Evolutionary conservation across 345 rosid species (phyloP).

Genomic region (Eucalyptus pumila): DNA sequence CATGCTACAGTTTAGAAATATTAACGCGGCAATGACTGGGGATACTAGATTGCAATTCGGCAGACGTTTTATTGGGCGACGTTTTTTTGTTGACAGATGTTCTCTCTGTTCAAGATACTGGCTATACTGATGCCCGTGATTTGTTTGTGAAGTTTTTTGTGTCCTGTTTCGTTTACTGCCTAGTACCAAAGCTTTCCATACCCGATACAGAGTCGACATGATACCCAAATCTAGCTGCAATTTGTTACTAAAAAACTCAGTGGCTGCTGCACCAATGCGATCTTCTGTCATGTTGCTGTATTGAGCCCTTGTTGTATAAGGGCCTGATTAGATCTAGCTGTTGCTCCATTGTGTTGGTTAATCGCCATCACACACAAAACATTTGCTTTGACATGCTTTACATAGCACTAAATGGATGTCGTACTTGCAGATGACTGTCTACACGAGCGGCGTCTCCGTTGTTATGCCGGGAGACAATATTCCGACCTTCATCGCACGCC

Average conservation of each 20-base stretch:
- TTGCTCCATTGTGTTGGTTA: not conserved
- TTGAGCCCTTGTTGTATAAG: not conserved
- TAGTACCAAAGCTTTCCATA: not conserved
- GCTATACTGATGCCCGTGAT: not conserved
- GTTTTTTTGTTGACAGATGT: not conserved
- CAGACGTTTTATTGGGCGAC: not conserved
- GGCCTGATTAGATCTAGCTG: not conserved
- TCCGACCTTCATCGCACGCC: constrained; percentile 4
- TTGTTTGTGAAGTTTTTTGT: not conserved
- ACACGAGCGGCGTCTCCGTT: not conserved
- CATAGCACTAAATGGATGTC: not conserved
- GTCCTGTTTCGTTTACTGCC: not conserved
- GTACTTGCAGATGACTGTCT: not conserved
- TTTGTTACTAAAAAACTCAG: not conserved
- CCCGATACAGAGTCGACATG: not conserved
- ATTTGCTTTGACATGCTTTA: not conserved
- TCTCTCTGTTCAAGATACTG: not conserved
- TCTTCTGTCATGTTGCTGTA: not conserved
- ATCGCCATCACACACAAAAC: not conserved
- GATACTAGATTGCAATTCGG: not conserved
- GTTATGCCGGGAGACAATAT: constrained; percentile 7
- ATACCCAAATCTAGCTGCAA: not conserved
- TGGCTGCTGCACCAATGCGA: not conserved
- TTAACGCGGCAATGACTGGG: not conserved
- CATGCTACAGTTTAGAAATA: not conserved